Conservation (phyloP, 1,139 yeast genomes). For the Kodamaea fungicola region DNA sequence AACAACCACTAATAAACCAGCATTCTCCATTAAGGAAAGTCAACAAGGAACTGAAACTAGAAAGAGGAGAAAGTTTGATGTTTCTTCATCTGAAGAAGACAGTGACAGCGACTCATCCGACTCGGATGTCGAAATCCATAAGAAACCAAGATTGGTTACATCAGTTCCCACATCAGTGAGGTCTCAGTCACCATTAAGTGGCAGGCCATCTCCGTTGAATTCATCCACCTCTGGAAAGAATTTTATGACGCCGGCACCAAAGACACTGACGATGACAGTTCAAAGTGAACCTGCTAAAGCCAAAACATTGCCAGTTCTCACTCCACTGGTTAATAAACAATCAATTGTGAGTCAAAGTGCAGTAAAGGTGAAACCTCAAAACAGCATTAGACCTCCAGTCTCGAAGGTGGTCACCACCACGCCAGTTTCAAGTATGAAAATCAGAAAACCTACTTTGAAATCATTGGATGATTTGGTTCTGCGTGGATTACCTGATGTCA, state of each 20-base stretch:
- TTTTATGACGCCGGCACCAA: constrained; percentile 1
- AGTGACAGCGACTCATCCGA: constrained; percentile 11
- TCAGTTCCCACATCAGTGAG: constrained; percentile 10
- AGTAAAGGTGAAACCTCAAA: constrained; percentile 3
- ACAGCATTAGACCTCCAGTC: constrained; percentile 4
- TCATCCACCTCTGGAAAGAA: neutral
- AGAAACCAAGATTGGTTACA: constrained; percentile 15
- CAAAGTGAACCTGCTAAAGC: constrained; percentile 8
- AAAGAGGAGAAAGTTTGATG: constrained; percentile 11
- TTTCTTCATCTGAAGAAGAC: constrained; percentile 10
- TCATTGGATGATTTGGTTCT: constrained; percentile 56
- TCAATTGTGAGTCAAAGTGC: constrained; percentile 6
- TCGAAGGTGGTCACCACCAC: constrained; percentile 7
- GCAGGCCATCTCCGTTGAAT: constrained; percentile 2
- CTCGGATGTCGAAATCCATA: constrained; percentile 12
- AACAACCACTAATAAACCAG: constrained; percentile 5
- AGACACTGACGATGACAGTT: neutral
- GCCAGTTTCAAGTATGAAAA: constrained; percentile 10
- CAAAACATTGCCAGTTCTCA: neutral
- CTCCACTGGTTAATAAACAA: constrained; percentile 1
- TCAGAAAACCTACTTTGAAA: constrained; percentile 34
- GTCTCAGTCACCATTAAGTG: constrained; percentile 8
- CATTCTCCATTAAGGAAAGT: constrained; percentile 3
- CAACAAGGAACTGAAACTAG: neutral
- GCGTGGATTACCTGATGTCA: constrained; percentile 63